phyloP scores from a whole-genome alignment of 768 basidiomycete species.

The Phaeotremella skinneri region DNA sequence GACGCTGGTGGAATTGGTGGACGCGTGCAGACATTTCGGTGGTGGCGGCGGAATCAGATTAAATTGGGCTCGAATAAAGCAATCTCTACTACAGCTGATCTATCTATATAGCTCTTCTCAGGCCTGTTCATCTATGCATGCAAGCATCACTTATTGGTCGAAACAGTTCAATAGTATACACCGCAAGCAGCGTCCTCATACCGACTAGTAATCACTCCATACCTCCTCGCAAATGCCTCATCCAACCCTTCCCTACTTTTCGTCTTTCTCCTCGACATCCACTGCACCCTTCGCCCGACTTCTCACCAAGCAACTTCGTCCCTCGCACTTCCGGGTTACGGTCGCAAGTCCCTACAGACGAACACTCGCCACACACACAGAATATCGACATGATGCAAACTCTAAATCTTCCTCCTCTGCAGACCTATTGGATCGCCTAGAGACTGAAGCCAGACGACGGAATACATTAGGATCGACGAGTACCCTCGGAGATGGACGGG shows the following conservation, averaged over 20 bases:
- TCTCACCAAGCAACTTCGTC: no score
- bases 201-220: no score
- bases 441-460: slow-evolving; percentile 14
- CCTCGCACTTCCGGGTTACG: neutral
- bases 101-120: no score
- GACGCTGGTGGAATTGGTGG: neutral
- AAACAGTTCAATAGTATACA: no score
- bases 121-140: no score
- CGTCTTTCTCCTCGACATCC: no score
- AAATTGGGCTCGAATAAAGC: neutral
- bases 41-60: slow-evolving; percentile 2
- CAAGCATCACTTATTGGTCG: no score
- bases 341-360: neutral
- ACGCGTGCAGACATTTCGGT: slow-evolving; percentile 1
- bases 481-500: slow-evolving; percentile 9
- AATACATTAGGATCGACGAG: neutral
- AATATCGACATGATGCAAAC: neutral
- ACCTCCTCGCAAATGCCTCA: no score
- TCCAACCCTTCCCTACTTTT: no score
- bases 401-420: slow-evolving; percentile 3
- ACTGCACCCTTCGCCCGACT: no score
- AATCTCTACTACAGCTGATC: no score
- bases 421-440: slow-evolving; percentile 21
- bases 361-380: neutral
- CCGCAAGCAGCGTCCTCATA: no score